Base-by-base conservation (phyloP, 345 rosid species). In the Aethionema arabicum region DNA sequence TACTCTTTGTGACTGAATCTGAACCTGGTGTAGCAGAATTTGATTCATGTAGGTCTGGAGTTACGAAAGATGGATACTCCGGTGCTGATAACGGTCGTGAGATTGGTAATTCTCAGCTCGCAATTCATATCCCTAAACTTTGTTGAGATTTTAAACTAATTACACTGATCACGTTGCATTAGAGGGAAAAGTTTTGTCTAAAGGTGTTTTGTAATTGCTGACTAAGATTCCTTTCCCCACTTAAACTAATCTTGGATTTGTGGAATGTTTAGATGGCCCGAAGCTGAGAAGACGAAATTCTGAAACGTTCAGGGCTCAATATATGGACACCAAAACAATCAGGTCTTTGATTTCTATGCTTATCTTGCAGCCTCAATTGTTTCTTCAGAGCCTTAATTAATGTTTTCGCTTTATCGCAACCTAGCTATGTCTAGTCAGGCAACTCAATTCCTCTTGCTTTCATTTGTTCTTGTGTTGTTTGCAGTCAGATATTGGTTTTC, bases 241-340 rank as follows among this genome's bases (percentile, higher is more conserved):
- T 52, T 60, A 8, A 27, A 68, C 11, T 31, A 15, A 61, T 38
- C 5, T 56, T 11, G 50, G 8, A 4, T 41, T 45, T 69, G 32
- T 32, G 62, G 36, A 33, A 29, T 36, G 10, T 63, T 57, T 83
- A 85, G 96, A 76, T 68, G 44, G 53, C 68, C 83, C 78, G 37
- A 72, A 66, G 79, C 31, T 69, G 73, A 80, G 92, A 73, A 79
- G 96, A 61, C 70, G 92, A 44, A 86, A 84, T 49, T 88, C 98
- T 3, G 96, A 91, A 72, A 91, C 95, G 43, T 88, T 77, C 53
- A 79, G 95, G 75, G 66, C 77, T 11, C 98, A 91, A 69, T 91
- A 88, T 70, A 83, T 91, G 67, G 84, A 83, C 62, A 74, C 81
- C 35, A 84, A 88, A 69, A 89, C 88, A 64, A 44, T 91, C 80